phyloP scores from a whole-genome alignment of 1,139 yeast genomes.

The Hanseniaspora uvarum region DNA sequence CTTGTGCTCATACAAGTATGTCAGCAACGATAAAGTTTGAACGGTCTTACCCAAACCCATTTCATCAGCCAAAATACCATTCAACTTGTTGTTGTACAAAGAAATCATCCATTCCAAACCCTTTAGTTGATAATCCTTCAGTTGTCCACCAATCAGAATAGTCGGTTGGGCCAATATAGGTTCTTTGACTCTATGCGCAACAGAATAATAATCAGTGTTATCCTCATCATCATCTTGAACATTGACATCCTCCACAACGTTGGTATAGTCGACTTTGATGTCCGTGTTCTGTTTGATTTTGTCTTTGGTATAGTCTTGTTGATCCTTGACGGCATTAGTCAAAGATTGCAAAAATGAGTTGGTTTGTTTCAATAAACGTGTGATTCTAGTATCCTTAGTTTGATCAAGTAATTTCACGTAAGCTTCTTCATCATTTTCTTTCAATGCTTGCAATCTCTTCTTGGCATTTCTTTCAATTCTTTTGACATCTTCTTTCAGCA shows the following conservation, averaged over 20 bases:
- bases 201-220: slow-evolving; percentile 65
- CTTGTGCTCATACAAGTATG: slow-evolving; percentile 63
- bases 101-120: slow-evolving; percentile 80
- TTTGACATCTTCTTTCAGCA: slow-evolving; percentile 66
- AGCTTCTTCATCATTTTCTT: slow-evolving; percentile 77
- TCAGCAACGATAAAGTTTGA: slow-evolving; percentile 90
- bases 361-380: slow-evolving; percentile 68
- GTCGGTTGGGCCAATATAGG: slow-evolving; percentile 54
- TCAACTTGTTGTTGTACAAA: slow-evolving; percentile 80
- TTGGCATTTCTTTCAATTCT: slow-evolving; percentile 67
- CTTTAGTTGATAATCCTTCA: slow-evolving; percentile 92
- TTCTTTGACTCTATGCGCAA: slow-evolving; percentile 65
- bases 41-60: slow-evolving; percentile 99
- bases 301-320: slow-evolving; percentile 41
- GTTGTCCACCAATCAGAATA: slow-evolving; percentile 69
- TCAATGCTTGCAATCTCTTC: slow-evolving; percentile 76
- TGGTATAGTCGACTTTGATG: slow-evolving; percentile 22
- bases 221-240: slow-evolving; percentile 43
- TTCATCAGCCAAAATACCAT: slow-evolving; percentile 87
- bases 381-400: slow-evolving; percentile 74
- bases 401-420: slow-evolving; percentile 70
- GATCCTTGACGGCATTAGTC: slow-evolving; percentile 67
- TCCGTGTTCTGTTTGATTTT: slow-evolving; percentile 38
- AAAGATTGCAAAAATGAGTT: slow-evolving; percentile 65
- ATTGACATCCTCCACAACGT: slow-evolving; percentile 31